These are phyloP conservation scores for Penicillium bialowiezense DNA, from an alignment of 495 filamentous ascomycete species.

Conservation along the genomic window DNA sequence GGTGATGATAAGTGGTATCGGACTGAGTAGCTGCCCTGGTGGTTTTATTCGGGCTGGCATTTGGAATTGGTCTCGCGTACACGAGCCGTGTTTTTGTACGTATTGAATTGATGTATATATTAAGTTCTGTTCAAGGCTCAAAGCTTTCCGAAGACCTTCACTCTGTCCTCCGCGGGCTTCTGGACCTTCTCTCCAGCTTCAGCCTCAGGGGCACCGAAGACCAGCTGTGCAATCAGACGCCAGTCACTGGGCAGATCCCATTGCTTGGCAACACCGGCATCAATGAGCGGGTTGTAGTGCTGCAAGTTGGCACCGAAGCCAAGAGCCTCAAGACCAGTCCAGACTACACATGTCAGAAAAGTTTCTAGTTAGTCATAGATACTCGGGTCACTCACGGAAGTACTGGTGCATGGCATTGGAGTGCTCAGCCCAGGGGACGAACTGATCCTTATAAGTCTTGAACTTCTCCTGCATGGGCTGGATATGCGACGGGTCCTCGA, in stretches of 20 bases:
- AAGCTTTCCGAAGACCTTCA: conserved; percentile 34
- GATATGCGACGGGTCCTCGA: conserved; percentile 46
- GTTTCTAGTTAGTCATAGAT: conserved; percentile 9
- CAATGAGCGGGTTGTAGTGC: conserved; percentile 54
- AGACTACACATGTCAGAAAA: conserved; percentile 28
- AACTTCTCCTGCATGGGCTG: conserved; percentile 44
- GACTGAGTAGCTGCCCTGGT: not conserved
- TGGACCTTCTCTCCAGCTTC: conserved; percentile 33
- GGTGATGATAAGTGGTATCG: conserved; percentile 72
- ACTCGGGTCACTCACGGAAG: conserved; percentile 38
- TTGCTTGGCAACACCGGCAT: conserved; percentile 38
- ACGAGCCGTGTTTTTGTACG: not conserved
- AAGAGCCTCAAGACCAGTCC: conserved; percentile 50
- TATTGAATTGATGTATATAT: not conserved
- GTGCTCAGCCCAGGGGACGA: conserved; percentile 50
- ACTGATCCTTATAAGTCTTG: conserved; percentile 40
- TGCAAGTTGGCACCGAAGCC: conserved; percentile 56
- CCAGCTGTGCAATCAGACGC: conserved; percentile 48
- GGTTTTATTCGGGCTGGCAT: too few species aligned
- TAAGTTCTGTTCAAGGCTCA: conserved; percentile 2
- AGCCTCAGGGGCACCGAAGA: conserved; percentile 46
- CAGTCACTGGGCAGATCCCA: conserved; percentile 48
- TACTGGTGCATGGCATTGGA: conserved; percentile 57
- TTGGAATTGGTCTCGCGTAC: too few species aligned
- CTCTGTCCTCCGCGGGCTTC: conserved; percentile 35